These are phyloP conservation scores for Mycena leptocephala DNA, from an alignment of 768 basidiomycete genomes.

Conservation along the genomic window DNA sequence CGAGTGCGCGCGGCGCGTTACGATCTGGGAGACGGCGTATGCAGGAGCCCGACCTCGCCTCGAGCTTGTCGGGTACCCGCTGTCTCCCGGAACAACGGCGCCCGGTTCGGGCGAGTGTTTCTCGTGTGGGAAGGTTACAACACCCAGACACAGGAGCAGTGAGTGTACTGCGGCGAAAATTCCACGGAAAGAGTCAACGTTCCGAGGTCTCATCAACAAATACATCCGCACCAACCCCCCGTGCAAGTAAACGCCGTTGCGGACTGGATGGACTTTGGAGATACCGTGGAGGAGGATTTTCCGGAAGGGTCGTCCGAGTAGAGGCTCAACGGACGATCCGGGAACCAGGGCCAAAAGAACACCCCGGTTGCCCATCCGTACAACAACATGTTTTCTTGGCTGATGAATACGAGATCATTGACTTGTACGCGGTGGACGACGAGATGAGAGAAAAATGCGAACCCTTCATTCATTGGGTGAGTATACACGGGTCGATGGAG, in stretches of 20 bases:
- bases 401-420: neutral
- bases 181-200: slow-evolving; percentile 5
- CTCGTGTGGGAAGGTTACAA: slow-evolving; percentile 14
- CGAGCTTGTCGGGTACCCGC: too few relatives aligned
- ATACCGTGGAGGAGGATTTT: slow-evolving; percentile 40
- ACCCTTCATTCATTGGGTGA: slow-evolving; percentile 42
- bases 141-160: neutral
- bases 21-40: too few relatives aligned
- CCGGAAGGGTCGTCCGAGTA: slow-evolving; percentile 42
- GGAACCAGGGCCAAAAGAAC: neutral
- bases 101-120: slow-evolving; percentile 29
- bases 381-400: slow-evolving; percentile 3
- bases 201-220: neutral
- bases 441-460: slow-evolving; percentile 6
- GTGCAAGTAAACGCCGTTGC: neutral
- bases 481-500: slow-evolving; percentile 33
- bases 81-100: neutral
- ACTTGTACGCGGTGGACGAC: slow-evolving; percentile 29
- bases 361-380: slow-evolving; percentile 25
- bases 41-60: too few relatives aligned
- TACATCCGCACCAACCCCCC: neutral
- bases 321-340: slow-evolving; percentile 22
- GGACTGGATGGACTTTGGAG: slow-evolving; percentile 24
- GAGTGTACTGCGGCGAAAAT: slow-evolving; percentile 10
- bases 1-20: too few relatives aligned